Conservation (phyloP, 2,329 filamentous ascomycete genomes). For the Pseudocercospora eumusae region DNA sequence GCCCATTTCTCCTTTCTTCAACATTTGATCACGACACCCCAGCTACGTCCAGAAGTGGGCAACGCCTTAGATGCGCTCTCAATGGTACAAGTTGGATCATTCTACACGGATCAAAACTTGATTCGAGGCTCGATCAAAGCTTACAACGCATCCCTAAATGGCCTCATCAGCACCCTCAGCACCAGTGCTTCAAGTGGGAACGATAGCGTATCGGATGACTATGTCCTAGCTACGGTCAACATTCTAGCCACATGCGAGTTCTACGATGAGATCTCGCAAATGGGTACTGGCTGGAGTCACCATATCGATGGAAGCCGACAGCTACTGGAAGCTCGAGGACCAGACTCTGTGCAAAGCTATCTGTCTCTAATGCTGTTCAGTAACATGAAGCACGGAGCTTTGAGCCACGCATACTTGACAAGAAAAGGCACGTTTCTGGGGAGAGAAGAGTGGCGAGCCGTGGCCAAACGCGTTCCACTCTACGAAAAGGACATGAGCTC, state of each 20-base stretch:
- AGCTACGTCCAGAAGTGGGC: slow-evolving; percentile 28
- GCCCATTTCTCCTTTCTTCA: slow-evolving; percentile 32
- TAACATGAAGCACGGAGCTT: slow-evolving; percentile 33
- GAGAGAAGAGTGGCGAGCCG: slow-evolving; percentile 32
- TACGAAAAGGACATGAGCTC: slow-evolving; percentile 28
- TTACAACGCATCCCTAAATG: slow-evolving; percentile 33
- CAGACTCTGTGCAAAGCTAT: slow-evolving; percentile 29
- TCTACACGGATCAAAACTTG: slow-evolving; percentile 31
- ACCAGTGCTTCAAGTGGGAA: not conserved
- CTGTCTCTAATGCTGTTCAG: slow-evolving; percentile 35
- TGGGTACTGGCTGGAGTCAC: slow-evolving; percentile 33
- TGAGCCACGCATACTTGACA: slow-evolving; percentile 32
- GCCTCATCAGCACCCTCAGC: slow-evolving; percentile 28
- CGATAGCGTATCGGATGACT: slow-evolving; percentile 30
- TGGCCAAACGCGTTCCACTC: slow-evolving; percentile 31
- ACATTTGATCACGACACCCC: slow-evolving; percentile 27
- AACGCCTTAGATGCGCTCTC: slow-evolving; percentile 36
- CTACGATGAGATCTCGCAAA: slow-evolving; percentile 37
- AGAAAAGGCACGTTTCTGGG: slow-evolving; percentile 37
- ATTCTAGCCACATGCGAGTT: slow-evolving; percentile 38
- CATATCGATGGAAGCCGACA: slow-evolving; percentile 36
- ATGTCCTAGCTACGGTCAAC: slow-evolving; percentile 35
- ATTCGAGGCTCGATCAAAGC: slow-evolving; percentile 30
- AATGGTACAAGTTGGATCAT: slow-evolving; percentile 35
- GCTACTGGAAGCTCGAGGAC: slow-evolving; percentile 36